Evolutionary conservation across 805 yeast genomes (phyloP).

Genomic region (Candida saitoana): DNA sequence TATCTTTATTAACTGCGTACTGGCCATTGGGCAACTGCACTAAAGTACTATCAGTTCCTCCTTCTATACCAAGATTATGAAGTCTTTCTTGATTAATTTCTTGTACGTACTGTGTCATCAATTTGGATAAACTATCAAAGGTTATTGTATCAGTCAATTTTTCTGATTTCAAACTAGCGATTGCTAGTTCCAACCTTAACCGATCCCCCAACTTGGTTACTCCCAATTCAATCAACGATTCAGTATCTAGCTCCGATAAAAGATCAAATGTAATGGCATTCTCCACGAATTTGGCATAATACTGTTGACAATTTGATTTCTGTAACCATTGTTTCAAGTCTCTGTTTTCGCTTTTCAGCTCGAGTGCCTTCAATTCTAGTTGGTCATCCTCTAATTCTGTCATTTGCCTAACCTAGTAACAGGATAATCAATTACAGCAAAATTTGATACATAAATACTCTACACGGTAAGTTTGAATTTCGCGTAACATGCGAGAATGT

Average conservation of each 20-base stretch:
- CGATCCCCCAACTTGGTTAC: slow-evolving; percentile 80
- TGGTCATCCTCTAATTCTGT: not conserved
- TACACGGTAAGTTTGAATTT: not conserved
- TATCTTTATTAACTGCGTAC: slow-evolving; percentile 1
- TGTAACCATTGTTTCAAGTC: slow-evolving; percentile 36
- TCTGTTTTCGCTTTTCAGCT: slow-evolving; percentile 10
- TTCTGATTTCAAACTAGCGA: slow-evolving; percentile 43
- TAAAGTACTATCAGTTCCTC: not conserved
- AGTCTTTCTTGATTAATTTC: not conserved
- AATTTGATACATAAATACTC: not conserved
- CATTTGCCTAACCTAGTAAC: not conserved
- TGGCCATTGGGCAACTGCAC: slow-evolving; percentile 2
- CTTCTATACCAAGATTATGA: not conserved
- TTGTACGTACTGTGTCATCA: slow-evolving; percentile 14
- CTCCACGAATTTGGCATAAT: slow-evolving; percentile 32
- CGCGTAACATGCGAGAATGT: not conserved
- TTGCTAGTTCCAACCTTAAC: slow-evolving; percentile 58
- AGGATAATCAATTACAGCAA: not conserved
- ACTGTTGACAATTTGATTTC: slow-evolving; percentile 31
- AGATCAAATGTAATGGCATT: slow-evolving; percentile 57
- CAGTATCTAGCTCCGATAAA: slow-evolving; percentile 56
- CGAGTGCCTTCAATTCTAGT: slow-evolving; percentile 1
- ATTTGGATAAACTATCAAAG: slow-evolving; percentile 23
- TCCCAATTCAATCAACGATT: slow-evolving; percentile 68
- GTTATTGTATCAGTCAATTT: slow-evolving; percentile 17